Evolutionary conservation across 352 stramenopile species (phyloP), one percentile per base, ranked within the genome.

Genomic region (Bremia lactucae): DNA sequence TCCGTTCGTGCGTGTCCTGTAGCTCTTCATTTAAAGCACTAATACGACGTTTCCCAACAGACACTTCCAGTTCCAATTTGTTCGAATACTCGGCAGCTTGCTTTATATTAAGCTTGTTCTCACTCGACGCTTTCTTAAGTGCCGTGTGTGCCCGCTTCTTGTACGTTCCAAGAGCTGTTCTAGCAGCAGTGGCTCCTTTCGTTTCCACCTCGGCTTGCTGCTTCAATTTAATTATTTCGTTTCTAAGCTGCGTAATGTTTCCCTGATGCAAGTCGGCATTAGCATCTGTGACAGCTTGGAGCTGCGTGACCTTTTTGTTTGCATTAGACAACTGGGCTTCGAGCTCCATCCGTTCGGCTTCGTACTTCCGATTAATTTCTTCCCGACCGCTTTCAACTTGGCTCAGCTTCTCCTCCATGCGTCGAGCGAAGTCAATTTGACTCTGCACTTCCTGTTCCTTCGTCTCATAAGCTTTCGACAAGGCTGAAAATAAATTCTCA

Each of bases 101-200:
- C 36, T 74, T 69, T 42, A 82, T 50, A 50, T 54, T 82, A 42
- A 71, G 37, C 29, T 79, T 82, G 52, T 59, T 76, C 36, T 87
- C 77, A 47, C 47, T 66, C 3, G 66, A 80, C 23, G 74, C 66
- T 38, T 87, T 90, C 59, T 90, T 90, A 13, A 90, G 36, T 11
- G 77, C 77, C 2, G 63, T 81, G 22, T 80, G 71, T 0, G 77
- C 77, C 15, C 77, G 72, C 46, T 84, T 85, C 64, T 85, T 87
- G 61, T 90, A 90, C 31, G 63, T 66, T 46, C 86, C 77, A 13
- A 90, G 59, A n/a, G 76, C 74, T 3, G 58, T 52, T 0, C 66
- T 60, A 2, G 72, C 70, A 22, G 72, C 66, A 21, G 52, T 59
- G 0, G 73, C 60, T 9, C 52, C 72, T 34, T 83, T 70, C 20